A percentile compares a stretch with the other conserved stretches of the same genome.
phyloP scores from a whole-genome alignment of 768 basidiomycete species.

The Phanerochaete carnosa region DNA sequence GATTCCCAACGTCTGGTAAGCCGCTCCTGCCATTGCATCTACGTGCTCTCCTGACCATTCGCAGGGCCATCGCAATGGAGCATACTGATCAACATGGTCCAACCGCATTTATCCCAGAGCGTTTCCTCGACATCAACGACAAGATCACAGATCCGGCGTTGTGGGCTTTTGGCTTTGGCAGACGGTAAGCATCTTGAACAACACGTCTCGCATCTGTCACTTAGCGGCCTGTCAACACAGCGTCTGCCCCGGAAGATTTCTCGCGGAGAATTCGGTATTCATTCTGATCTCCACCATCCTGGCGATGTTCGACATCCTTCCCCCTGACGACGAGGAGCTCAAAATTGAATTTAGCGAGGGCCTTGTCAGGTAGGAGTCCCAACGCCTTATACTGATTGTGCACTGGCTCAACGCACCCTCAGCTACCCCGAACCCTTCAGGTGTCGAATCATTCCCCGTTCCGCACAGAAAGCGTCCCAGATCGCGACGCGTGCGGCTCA shows the following conservation, averaged over 20 bases:
- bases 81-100: slow-evolving; percentile 20
- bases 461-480: too few species aligned
- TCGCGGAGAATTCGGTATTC: slow-evolving; percentile 16
- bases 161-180: slow-evolving; percentile 23
- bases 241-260: slow-evolving; percentile 9
- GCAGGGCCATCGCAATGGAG: slow-evolving; percentile 17
- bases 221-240: neutral
- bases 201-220: too few species aligned
- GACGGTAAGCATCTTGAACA: slow-evolving; percentile 12
- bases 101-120: slow-evolving; percentile 20
- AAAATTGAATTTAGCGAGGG: slow-evolving; percentile 1
- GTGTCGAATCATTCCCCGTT: neutral
- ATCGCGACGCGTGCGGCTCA: neutral
- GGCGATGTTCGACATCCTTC: slow-evolving; percentile 14
- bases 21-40: neutral
- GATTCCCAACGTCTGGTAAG: slow-evolving; percentile 41
- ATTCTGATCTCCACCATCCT: slow-evolving; percentile 12
- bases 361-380: slow-evolving; percentile 15
- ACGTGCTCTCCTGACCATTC: neutral
- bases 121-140: slow-evolving; percentile 18
- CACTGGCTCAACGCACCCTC: too few species aligned
- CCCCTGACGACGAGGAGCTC: neutral
- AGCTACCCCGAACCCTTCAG: neutral
- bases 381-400: too few species aligned
- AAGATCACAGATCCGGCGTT: slow-evolving; percentile 11